Evolutionary conservation across 106 monocot species (phyloP), one percentile per base, ranked within the genome.

Genomic region (Dendrobium chrysotoxum): DNA sequence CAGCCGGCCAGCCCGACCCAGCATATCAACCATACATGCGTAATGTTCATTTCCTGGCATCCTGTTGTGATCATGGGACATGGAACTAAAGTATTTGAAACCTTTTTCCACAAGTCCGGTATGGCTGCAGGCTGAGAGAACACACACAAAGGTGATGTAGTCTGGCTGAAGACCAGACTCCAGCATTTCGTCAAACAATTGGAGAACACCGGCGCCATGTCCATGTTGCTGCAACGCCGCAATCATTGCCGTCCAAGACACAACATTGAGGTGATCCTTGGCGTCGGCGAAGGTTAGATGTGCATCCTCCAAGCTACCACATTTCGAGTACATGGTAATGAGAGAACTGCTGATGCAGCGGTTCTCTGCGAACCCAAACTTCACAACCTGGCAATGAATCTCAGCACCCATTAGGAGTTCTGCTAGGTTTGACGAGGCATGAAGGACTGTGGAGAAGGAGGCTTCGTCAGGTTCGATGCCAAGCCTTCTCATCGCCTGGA

Each of bases 1-100:
- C 25, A 91, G 61, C 18, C 75, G 77, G 18, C 94, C 91, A 53
- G 85, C 81, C 39, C 91, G 76, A 38, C 89, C 94, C 57, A 94
- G 85, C 77, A 86, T 71, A 82, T 94, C 94, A 53, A 91, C 88
- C 87, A 94, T 91, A 78, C 94, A 94, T 46, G 94, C 88, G 85
- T 94, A 94, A 40, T 91, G 91, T 78, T 91, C 78, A 18, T 79
- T 82, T 77, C 85, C 91, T 4, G 91, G 81, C 39, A 81, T 77
- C 31, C 85, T 84, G 35, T 35, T 80, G 9, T 50, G 28, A 80
- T 93, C 90, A 41, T 23, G 81, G 80, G 68, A 71, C 79, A 93
- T 57, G 55, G 81, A 73, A 70, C 65, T 28, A 77, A 94, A 94
- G 71, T 88, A 83, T 40, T 40, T n/a, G 9, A 85, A 81, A 11